Evolutionary conservation across 179 eudicot species (phyloP), one percentile per base, ranked within the genome.

Genomic region (Heliamphora pulchella): DNA sequence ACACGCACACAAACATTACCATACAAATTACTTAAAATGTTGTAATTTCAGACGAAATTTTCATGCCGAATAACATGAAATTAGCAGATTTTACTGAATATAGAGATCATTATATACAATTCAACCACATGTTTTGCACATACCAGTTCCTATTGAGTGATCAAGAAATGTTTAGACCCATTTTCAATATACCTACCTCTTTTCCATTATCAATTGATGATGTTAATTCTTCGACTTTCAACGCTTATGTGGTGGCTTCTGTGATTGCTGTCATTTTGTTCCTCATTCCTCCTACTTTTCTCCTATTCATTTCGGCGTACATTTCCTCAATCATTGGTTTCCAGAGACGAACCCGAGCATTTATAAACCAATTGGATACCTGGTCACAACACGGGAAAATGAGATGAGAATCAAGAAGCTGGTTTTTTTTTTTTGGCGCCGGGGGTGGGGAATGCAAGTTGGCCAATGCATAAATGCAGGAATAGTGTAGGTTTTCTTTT

Each of bases 281-380:
- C 87, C 3, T 74, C 80, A 20, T 78, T 81, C 76, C 81, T 79
- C 15, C 70, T 81, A 15, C 43, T 72, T 89, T 94, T 83, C 89
- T 90, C 57, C 88, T 86, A 78, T 90, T 87, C 82, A 94, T 85
- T 84, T 94, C 98, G 0, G 90, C 59, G 55, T 91, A 90, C 98
- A 94, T 94, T 84, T 94, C 97, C 85, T 94, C 98, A 4, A 94
- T 94, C 90, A 94, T 82, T 5, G 98, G 98, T 31, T 92, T 94
- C 98, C 98, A 94, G n/a, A 94, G 93, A 5, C 98, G 97, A 87
- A 94, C 98, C 55, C 98, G 91, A 2, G 98, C 98, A 69, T 94
- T 94, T 81, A 94, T 94, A 67, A 94, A 94, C 98, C 98, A 94
- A 79, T 94, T 94, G 13, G 98, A 94, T 20, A 94, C 98, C 98